Evolutionary conservation across 352 stramenopile species (phyloP), one percentile per base, ranked within the genome.

Genomic region (Globisporangium emineosum): DNA sequence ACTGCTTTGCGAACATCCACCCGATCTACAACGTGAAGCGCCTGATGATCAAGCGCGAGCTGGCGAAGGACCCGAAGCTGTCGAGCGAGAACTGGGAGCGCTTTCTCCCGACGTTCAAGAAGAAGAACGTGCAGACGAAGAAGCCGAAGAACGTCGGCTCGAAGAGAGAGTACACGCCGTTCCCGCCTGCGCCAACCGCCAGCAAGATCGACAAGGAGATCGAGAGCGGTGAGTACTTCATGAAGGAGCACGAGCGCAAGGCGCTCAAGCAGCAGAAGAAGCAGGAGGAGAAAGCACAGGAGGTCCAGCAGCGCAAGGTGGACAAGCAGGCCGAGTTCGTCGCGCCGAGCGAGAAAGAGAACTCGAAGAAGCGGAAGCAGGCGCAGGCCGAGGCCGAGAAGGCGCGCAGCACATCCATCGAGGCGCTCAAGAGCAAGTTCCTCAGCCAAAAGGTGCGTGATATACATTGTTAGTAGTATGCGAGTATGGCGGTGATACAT

Each of bases 11-110:
- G n/a, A 99, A 99, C 76, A 96, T 99, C 47, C 98, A 99, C 72
- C 98, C 98, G 33, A 98, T 99, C 60, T 99, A 99, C 88, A 98
- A 99, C 71, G 98, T 99, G 63, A 99, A 99, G 83, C 96, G 96
- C n/a, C 79, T 99, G 23, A 99, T 99, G 98, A 99, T 99, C 77
- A 98, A 99, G 79, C 91, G 96, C 40, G 98, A 99, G 78, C 78
- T 99, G n/a, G 94, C 91, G 17, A 99, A 99, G 74, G 98, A 99
- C 79, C 94, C 96, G 17, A 97, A 97, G 62, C 83, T 99, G 10
- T 77, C 91, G 67, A 85, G 94, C 51, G 97, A 99, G 75, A 97
- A 99, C 77, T 99, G 98, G 98, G 94, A 98, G 37, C 87, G 98
- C 8, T 99, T 99, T 71, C 67, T 99, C 40, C 98, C 98, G 0